Evolutionary conservation across 768 basidiomycete genomes (phyloP).

Genomic region (Boletales sp.): DNA sequence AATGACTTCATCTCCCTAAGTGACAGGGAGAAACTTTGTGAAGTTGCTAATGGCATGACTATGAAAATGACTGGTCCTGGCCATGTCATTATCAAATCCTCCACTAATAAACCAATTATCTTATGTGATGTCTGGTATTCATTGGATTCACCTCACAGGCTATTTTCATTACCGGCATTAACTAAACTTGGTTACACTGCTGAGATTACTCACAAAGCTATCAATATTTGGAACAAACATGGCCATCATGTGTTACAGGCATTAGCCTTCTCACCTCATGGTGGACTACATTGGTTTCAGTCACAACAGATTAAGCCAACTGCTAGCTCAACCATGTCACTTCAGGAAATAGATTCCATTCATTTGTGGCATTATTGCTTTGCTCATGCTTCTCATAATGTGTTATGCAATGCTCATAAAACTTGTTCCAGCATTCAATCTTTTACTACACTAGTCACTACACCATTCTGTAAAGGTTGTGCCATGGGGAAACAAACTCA

Average conservation of each 20-base stretch:
- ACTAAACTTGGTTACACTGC: not conserved
- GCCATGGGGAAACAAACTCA: too few species aligned
- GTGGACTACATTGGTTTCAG: not conserved
- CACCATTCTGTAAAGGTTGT: too few species aligned
- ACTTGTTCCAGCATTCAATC: too few species aligned
- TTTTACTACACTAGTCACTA: too few species aligned
- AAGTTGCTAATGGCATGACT: too few species aligned
- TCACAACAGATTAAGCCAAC: not conserved
- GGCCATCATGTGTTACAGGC: not conserved
- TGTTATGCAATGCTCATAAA: not conserved
- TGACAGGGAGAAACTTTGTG: too few species aligned
- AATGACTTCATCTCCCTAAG: too few species aligned
- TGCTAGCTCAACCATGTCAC: not conserved
- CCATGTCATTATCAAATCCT: too few species aligned
- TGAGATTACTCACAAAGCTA: not conserved
- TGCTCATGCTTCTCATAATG: not conserved
- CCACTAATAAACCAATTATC: not conserved
- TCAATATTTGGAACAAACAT: not conserved
- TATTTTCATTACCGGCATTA: not conserved
- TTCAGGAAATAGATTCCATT: not conserved
- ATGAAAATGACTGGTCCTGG: not conserved
- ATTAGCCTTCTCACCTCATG: not conserved
- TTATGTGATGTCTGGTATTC: not conserved
- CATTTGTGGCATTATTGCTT: not conserved
- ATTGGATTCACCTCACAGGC: not conserved